These are phyloP conservation scores for Aspergillus jensenii DNA, from an alignment of 2,329 filamentous ascomycete genomes.

Conservation along the genomic window DNA sequence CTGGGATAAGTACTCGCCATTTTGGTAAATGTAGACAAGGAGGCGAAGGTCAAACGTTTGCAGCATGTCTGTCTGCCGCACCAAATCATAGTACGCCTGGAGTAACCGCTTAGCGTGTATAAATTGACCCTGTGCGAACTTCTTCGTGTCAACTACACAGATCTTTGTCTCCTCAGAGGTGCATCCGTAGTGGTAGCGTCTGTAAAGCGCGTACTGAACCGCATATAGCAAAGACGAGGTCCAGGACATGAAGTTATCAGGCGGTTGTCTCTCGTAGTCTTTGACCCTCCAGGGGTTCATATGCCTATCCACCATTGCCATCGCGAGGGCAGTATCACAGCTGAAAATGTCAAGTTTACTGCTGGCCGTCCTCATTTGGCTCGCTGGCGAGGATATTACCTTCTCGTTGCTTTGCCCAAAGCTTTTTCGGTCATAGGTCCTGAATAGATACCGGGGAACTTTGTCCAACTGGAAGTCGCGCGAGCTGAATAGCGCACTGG, in stretches of 20 bases:
- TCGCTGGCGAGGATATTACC: too few species aligned
- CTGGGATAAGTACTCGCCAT: slow-evolving; percentile 4
- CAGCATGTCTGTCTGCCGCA: not conserved
- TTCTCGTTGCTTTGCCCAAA: too few species aligned
- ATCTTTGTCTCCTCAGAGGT: not conserved
- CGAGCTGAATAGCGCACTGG: too few species aligned
- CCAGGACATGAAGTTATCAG: not conserved
- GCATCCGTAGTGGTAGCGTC: not conserved
- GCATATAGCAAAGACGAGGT: not conserved
- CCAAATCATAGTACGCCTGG: not conserved
- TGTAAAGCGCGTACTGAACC: not conserved
- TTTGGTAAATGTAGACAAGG: not conserved
- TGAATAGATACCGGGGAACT: too few species aligned
- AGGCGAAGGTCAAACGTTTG: not conserved
- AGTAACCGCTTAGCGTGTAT: not conserved
- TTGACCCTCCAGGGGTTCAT: too few species aligned
- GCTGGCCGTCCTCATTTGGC: too few species aligned
- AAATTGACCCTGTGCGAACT: not conserved
- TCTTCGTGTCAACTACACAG: not conserved
- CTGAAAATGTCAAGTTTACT: too few species aligned
- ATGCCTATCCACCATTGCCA: too few species aligned
- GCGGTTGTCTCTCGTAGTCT: too few species aligned
- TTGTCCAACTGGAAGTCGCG: too few species aligned
- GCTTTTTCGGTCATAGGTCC: too few species aligned
- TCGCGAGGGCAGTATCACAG: too few species aligned